phyloP scores from a whole-genome alignment of 139 green algal species.

The Chlamydomonas sphaeroides region DNA sequence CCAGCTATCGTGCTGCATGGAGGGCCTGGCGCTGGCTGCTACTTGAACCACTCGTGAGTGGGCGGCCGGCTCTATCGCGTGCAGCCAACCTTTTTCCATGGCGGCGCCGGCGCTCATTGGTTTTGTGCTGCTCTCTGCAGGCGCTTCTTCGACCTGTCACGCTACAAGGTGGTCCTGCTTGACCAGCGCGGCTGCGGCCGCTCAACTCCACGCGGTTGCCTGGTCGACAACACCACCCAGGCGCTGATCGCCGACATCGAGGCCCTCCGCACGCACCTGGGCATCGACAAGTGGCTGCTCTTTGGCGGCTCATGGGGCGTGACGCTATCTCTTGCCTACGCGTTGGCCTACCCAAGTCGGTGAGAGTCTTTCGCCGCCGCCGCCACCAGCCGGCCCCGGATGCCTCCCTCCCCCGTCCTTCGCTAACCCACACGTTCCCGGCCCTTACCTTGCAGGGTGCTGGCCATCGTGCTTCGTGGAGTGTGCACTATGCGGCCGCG shows the following conservation, averaged over 20 bases:
- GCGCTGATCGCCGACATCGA: conserved; percentile 71
- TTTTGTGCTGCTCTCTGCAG: too few species aligned
- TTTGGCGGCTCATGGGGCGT: conserved; percentile 82
- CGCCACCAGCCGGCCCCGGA: neutral
- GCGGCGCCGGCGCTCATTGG: too few species aligned
- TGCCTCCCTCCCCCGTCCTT: neutral
- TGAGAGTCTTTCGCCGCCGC: neutral
- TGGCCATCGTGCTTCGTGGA: conserved; percentile 69
- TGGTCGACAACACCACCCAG: conserved; percentile 69
- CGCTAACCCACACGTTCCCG: too few species aligned
- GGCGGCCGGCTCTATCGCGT: neutral
- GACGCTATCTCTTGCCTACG: conserved; percentile 74
- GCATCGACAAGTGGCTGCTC: conserved; percentile 66
- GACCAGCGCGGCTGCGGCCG: conserved; percentile 78
- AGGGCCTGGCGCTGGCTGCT: conserved; percentile 75
- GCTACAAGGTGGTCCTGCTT: conserved; percentile 73
- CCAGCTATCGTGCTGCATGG: conserved; percentile 74
- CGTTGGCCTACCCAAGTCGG: conserved; percentile 47
- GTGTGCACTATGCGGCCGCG: conserved; percentile 75
- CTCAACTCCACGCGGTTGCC: conserved; percentile 61
- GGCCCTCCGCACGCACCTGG: conserved; percentile 57
- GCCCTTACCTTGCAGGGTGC: conserved; percentile 39
- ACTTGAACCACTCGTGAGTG: conserved; percentile 66
- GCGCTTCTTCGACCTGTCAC: conserved; percentile 72
- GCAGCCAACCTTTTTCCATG: too few species aligned